Evolutionary conservation across 2,329 filamentous ascomycete genomes (phyloP).

Genomic region (Xylogone sp.): DNA sequence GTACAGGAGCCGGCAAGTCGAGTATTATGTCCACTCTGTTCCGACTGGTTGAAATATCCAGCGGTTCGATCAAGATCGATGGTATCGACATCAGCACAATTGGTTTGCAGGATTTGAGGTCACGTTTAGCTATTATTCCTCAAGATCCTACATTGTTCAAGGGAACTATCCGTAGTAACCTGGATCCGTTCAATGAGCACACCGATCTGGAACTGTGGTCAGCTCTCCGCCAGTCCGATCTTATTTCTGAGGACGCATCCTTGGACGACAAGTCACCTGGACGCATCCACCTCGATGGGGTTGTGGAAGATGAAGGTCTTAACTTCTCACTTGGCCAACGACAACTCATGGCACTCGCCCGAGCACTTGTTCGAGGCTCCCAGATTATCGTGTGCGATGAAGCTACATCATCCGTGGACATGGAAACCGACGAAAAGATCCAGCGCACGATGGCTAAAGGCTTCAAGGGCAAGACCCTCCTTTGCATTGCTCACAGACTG

Average conservation of each 20-base stretch:
- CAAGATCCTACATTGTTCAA: constrained; percentile 82
- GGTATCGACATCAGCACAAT: constrained; percentile 68
- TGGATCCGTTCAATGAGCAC: constrained; percentile 79
- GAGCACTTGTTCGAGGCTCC: constrained; percentile 80
- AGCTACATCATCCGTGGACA: constrained; percentile 88
- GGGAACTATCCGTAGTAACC: constrained; percentile 73
- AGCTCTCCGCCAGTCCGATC: constrained; percentile 71
- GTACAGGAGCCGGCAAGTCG: constrained; percentile 79
- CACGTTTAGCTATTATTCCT: constrained; percentile 75
- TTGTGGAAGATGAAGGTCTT: constrained; percentile 89
- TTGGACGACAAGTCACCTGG: constrained; percentile 34
- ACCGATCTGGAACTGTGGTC: constrained; percentile 75
- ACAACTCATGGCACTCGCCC: constrained; percentile 90
- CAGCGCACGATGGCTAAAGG: constrained; percentile 81
- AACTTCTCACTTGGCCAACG: constrained; percentile 96
- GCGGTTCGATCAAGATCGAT: constrained; percentile 61
- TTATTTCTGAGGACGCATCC: constrained; percentile 50
- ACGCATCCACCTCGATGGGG: constrained; percentile 76
- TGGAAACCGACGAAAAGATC: constrained; percentile 96
- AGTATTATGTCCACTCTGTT: constrained; percentile 82
- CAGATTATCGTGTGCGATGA: constrained; percentile 98
- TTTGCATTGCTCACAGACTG: constrained; percentile 90
- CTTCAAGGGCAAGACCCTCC: constrained; percentile 80
- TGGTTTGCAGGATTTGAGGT: constrained; percentile 71
- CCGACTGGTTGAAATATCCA: constrained; percentile 65